Evolutionary conservation across 2,329 filamentous ascomycete species (phyloP).

Genomic region (Tolypocladium album): DNA sequence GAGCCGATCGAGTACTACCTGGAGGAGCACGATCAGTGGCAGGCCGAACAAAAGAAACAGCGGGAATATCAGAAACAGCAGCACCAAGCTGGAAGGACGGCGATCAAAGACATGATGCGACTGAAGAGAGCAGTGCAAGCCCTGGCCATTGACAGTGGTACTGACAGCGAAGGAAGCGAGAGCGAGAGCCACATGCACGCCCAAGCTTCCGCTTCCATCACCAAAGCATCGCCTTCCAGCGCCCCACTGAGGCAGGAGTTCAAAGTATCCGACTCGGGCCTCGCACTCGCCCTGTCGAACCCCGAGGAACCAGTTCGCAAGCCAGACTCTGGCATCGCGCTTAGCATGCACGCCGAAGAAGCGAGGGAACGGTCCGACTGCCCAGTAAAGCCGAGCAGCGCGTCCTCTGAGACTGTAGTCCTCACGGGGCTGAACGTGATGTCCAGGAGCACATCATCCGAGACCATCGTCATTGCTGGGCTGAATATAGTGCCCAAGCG

Average conservation of each 20-base stretch:
- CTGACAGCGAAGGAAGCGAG: neutral
- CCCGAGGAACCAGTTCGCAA: too few relatives aligned
- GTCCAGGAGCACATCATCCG: neutral
- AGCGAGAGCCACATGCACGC: neutral
- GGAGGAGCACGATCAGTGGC: neutral
- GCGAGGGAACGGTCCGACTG: too few relatives aligned
- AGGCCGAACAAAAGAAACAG: neutral
- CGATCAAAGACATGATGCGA: neutral
- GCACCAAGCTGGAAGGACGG: neutral
- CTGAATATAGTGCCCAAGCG: neutral
- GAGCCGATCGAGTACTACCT: too few relatives aligned
- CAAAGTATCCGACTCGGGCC: neutral
- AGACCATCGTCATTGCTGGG: neutral
- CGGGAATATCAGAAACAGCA: neutral
- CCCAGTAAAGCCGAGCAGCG: neutral
- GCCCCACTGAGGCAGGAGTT: neutral
- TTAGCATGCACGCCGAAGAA: neutral
- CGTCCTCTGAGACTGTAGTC: neutral
- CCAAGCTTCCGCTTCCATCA: neutral
- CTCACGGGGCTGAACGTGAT: neutral
- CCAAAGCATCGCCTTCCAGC: neutral
- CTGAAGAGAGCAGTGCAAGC: neutral
- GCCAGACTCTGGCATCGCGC: neutral
- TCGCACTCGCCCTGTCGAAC: neutral
- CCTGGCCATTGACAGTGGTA: neutral